Evolutionary conservation across 176 grass and related monocot species (phyloP).

Genomic region (Rhynchospora breviuscula): DNA sequence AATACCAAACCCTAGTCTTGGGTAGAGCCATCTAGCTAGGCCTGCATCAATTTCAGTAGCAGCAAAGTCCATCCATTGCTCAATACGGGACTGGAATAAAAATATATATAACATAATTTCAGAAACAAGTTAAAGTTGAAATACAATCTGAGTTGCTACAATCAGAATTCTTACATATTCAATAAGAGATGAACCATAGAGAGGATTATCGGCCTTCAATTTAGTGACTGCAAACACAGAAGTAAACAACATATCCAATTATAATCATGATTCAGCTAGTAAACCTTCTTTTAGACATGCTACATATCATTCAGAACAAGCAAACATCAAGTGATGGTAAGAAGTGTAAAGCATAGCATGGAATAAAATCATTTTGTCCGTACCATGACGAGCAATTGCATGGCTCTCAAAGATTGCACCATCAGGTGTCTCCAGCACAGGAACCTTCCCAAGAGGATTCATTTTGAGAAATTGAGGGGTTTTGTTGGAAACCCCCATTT

Average conservation of each 20-base stretch:
- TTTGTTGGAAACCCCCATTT: conserved; percentile 83
- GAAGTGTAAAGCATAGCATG: neutral
- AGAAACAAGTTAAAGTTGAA: neutral
- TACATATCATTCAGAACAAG: no score
- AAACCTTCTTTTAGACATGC: no score
- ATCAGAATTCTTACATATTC: conserved; percentile 64
- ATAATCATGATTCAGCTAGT: neutral
- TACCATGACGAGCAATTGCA: conserved; percentile 75
- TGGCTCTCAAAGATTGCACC: conserved; percentile 78
- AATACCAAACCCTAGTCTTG: conserved; percentile 32
- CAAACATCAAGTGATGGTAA: neutral
- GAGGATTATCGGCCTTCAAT: conserved; percentile 54
- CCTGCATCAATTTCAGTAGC: conserved; percentile 51
- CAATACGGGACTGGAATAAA: conserved; percentile 50
- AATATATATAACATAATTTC: conserved; percentile 7
- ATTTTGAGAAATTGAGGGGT: conserved; percentile 70
- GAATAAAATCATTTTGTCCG: neutral
- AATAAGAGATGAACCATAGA: conserved; percentile 67
- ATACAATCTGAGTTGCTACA: neutral
- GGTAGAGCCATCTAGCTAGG: conserved; percentile 51
- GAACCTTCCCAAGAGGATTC: conserved; percentile 79
- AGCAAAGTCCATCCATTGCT: conserved; percentile 79
- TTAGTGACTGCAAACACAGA: conserved; percentile 43
- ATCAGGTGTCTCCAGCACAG: conserved; percentile 77
- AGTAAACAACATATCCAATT: neutral